Evolutionary conservation across 169 alveolate genomes (phyloP).

Genomic region (Plasmodium vivax): DNA sequence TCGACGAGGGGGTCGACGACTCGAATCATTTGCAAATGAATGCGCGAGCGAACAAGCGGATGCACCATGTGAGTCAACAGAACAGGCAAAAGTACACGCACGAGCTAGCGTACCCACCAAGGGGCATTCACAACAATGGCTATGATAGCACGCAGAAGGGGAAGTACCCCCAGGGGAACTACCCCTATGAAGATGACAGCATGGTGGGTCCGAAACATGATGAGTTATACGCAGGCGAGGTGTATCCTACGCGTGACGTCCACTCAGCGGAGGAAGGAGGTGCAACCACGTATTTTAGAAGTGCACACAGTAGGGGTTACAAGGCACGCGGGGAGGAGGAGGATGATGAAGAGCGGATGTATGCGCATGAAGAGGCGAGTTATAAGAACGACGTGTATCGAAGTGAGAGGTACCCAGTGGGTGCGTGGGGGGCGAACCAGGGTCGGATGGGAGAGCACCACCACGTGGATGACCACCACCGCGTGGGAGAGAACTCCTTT

Average conservation of each 20-base stretch:
- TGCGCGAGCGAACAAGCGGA: neutral
- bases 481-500: neutral
- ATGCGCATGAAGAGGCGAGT: neutral
- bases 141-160: neutral
- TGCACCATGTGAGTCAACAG: neutral
- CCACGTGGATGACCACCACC: neutral
- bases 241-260: neutral
- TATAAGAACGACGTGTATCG: neutral
- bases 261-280: neutral
- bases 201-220: neutral
- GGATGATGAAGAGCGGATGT: neutral
- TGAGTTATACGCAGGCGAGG: neutral
- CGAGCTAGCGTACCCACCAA: neutral
- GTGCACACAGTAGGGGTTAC: neutral
- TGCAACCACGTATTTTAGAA: neutral
- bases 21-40: neutral
- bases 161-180: neutral
- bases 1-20: neutral
- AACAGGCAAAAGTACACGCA: neutral
- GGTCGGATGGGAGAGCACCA: neutral
- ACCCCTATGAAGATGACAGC: neutral
- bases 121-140: neutral
- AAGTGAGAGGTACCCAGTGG: neutral
- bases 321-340: neutral
- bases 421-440: neutral